phyloP scores from a whole-genome alignment of 2,329 filamentous ascomycete genomes.

The Pseudocercospora vitis region DNA sequence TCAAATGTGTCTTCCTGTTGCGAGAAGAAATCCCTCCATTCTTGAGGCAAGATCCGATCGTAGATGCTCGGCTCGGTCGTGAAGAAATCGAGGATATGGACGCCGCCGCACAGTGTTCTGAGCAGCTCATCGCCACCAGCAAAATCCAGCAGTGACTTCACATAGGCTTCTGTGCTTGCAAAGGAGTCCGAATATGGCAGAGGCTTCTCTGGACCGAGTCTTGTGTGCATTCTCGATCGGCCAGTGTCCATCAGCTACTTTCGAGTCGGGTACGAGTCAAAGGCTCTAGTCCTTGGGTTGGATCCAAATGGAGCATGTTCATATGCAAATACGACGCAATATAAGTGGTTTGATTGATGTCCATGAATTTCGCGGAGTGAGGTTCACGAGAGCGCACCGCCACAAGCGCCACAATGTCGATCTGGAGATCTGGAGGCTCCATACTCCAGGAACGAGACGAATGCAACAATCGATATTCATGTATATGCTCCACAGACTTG shows the following conservation, averaged over 20 bases:
- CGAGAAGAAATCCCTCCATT: constrained; percentile 81
- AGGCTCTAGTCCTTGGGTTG: too few relatives aligned
- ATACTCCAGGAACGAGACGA: too few relatives aligned
- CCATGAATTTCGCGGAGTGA: neutral
- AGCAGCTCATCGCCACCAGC: constrained; percentile 72
- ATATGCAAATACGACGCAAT: too few relatives aligned
- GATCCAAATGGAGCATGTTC: too few relatives aligned
- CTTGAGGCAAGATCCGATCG: constrained; percentile 68
- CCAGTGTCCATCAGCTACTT: too few relatives aligned
- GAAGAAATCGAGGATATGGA: constrained; percentile 96
- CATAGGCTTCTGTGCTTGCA: constrained; percentile 70
- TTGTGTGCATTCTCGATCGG: constrained; percentile 1
- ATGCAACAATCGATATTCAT: too few relatives aligned
- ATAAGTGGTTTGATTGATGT: too few relatives aligned
- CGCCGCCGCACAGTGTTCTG: constrained; percentile 89
- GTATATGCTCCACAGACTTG: too few relatives aligned
- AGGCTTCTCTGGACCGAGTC: constrained; percentile 49
- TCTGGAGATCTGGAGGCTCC: neutral
- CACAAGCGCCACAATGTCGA: neutral
- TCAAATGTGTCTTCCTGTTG: constrained; percentile 65
- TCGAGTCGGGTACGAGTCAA: too few relatives aligned
- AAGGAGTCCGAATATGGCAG: constrained; percentile 71
- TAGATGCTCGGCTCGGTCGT: constrained; percentile 83
- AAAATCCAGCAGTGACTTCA: constrained; percentile 75
- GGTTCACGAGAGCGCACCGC: constrained; percentile 6